Base-by-base conservation (phyloP, 169 alveolate genomes). In the Cryptosporidium tyzzeri region DNA sequence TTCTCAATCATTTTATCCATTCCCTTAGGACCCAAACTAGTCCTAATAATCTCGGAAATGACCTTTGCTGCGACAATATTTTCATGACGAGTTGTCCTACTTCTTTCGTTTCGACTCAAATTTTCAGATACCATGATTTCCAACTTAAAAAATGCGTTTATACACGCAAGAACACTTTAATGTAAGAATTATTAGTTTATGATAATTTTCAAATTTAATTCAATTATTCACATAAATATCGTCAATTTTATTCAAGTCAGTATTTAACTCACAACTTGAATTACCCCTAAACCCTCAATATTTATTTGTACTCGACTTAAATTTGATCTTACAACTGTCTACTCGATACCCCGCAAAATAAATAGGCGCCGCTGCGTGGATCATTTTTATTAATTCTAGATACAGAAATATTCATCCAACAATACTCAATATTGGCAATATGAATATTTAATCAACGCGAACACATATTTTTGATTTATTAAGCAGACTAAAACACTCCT, bases 11-110 rank as follows among this genome's bases (percentile, higher is more conserved):
- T 98, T 94, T 98, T 98, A 94, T 98, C 99, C 99, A 98, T 98
- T 41, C 99, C 99, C 92, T 98, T 95, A 7, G 99, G 99, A n/a
- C 99, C 99, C 67, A 98, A 92, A 69, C 99, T 95, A 10, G 99
- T 98, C 89, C 99, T 96, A 44, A 98, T 95, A 59, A 98, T 97
- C 86, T 98, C 99, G 16, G 99, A 98, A 59, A 98, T 99, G 41
- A 99, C 98, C 62, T 74, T 74, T 91, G 94, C 93, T 23, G 93
- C 92, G 31, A 61, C 71, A 65, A 84, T 74, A 45, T 80, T 70
- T 41, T 37, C 80, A 73, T 55, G 91, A 21, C 84, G 44, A 31
- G 61, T 68, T 71, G 93, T 80, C 44, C 89, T 80, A 62, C 89
- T 65, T 65, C 89, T 80, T 39, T 80, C 89, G 41, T 80, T 80